phyloP scores from a whole-genome alignment of 2,329 filamentous ascomycete species.

The Penicillium sp. region DNA sequence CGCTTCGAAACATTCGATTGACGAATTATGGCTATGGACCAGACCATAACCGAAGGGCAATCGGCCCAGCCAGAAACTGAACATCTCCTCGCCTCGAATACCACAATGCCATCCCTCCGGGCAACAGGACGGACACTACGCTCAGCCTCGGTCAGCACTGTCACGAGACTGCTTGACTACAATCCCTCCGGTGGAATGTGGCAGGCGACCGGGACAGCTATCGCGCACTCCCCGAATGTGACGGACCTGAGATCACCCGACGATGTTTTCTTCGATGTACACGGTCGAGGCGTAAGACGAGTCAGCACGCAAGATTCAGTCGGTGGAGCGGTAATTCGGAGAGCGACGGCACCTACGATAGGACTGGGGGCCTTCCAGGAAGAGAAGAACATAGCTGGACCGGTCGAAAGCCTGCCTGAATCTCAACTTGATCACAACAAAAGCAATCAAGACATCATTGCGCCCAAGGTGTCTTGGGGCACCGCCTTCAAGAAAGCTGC shows the following conservation, averaged over 20 bases:
- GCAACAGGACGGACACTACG: not conserved
- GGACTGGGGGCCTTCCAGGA: not conserved
- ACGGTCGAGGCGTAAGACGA: not conserved
- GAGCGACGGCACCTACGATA: not conserved
- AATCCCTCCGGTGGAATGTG: not conserved
- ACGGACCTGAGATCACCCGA: not conserved
- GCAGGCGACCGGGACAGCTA: not conserved
- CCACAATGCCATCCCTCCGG: not conserved
- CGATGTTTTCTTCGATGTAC: not conserved
- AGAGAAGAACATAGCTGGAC: not conserved
- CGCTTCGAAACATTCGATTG: not conserved
- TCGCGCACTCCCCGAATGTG: not conserved
- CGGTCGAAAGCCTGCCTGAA: not conserved
- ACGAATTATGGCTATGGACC: not conserved
- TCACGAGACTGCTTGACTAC: not conserved
- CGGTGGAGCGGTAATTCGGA: not conserved
- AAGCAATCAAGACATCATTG: not conserved
- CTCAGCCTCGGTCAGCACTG: not conserved
- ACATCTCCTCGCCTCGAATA: not conserved
- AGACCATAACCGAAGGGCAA: not conserved
- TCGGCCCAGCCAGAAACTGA: not conserved
- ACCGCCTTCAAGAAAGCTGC: not conserved
- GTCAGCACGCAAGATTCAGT: not conserved
- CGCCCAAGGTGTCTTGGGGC: not conserved
- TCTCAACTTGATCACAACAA: no score